Base-by-base conservation (phyloP, 768 basidiomycete species). In the Goffeauzyma gilvescens region DNA sequence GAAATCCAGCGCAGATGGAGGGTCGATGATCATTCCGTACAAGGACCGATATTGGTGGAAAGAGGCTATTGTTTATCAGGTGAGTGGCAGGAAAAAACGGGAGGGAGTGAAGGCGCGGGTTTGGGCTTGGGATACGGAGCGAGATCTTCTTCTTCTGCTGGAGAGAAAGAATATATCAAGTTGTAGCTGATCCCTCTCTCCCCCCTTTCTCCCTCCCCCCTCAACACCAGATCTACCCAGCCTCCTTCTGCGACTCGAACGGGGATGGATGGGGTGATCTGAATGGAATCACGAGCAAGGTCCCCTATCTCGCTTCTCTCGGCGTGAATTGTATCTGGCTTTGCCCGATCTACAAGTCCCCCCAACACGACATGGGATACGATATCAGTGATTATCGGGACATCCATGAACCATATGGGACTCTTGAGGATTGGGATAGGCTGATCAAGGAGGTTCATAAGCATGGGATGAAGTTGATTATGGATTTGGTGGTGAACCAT, bases 401-500 rank as follows among this genome's bases (percentile, higher is more conserved):
- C 38, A 73, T 78, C 49, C 73, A 79, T 63, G 68, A 72, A 17
- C 63, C 72, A 41, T 80, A 78, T 57, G 39, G 39, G 18, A 46
- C 40, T 5, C 36, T 41, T 30, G 33, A 31, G 2, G 45, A 41
- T 25, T 38, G 27, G 13, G 36, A 38, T 8, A 40, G 42, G 12
- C 32, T 67, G 14, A 45, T 60, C 36, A 45, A 54, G 23, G 53
- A 41, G 2, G 65, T 72, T 12, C 76, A 81, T 48, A 58, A 71
- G 20, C 66, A 73, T 27, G 77, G 74, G 0, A 76, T 82, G 73
- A 79, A 79, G 53, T 67, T 80, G 15, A 71, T 81, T 63, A 78
- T 79, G 75, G 79, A 82, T 54, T 70, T 82, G 1, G 80, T 81
- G 21, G 75, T 76, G 7, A 81, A 81, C 58, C 79, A 80, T 55